Evolutionary conservation across 169 alveolate species (phyloP).

Genomic region (Perkinsus chesapeaki): DNA sequence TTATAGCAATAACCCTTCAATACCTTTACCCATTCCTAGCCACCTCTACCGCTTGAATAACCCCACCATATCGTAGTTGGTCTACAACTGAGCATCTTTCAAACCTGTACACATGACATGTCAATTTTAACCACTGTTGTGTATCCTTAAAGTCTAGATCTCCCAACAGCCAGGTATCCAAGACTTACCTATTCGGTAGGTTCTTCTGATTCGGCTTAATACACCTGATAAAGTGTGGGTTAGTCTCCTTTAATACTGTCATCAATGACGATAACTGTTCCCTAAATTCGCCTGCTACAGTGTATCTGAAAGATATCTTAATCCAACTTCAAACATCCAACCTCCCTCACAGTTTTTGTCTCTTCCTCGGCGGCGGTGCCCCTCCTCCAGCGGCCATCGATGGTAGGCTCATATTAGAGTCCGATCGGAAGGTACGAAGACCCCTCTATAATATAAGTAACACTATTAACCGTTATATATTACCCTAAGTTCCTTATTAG

Average conservation of each 20-base stretch:
- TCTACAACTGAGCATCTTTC: conserved; percentile 79
- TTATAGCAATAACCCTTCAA: too few species aligned
- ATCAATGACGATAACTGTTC: conserved; percentile 75
- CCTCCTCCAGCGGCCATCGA: not conserved
- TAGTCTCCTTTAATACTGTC: conserved; percentile 65
- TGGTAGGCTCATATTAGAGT: not conserved
- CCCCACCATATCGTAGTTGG: conserved; percentile 51
- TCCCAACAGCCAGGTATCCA: too few species aligned
- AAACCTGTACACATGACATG: too few species aligned
- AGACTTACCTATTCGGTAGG: conserved; percentile 51
- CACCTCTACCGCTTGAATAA: not conserved
- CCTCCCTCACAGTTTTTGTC: not conserved
- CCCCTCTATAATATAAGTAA: not conserved
- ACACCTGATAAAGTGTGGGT: conserved; percentile 89
- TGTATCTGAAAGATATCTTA: not conserved
- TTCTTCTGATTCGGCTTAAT: conserved; percentile 82
- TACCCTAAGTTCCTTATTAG: not conserved
- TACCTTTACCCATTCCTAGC: not conserved
- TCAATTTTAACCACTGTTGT: too few species aligned
- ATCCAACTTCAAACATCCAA: too few species aligned
- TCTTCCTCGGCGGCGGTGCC: not conserved
- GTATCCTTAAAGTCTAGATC: too few species aligned
- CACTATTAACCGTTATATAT: too few species aligned
- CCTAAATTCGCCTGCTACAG: conserved; percentile 74
- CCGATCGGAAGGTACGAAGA: not conserved